Base-by-base conservation (phyloP, 441 rosid species). In the Populus hybrid region DNA sequence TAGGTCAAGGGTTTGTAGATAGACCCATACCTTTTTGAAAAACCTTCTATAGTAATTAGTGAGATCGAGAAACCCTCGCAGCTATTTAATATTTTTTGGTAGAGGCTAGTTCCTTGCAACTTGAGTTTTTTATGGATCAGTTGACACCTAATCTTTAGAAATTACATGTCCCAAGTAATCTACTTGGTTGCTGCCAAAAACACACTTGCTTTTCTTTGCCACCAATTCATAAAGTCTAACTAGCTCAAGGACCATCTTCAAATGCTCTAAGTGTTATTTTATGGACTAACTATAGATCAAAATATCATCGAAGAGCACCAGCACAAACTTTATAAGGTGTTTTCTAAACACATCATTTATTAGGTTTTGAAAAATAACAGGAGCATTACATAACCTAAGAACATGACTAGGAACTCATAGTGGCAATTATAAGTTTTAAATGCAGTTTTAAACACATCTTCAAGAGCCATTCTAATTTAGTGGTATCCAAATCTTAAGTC, bases 141-240 rank as follows among this genome's bases (percentile, higher is more conserved):
- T 67, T 1, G 10, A 14, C 0, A 78, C 81, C 0, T 77, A 77
- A 0, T 10, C 2, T 0, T 2, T 8, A 0, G 70, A 21, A 0
- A 75, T 40, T 0, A 82, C 8, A 21, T 82, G 79, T 0, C 81
- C 77, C 24, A 78, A 30, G 16, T 81, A 0, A 11, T 34, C 1
- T 34, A 34, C 6, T 5, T 34, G 35, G 35, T 34, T 34, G 35
- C 35, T 34, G 6, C 35, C 68, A 34, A 70, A 57, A 0, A 10
- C 3, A 18, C 61, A 67, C 12, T 76, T 76, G 2, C 50, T 26
- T 1, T 7, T 14, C 11, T 76, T 76, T 0, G 46, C 34, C 21
- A 46, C 23, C 0, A 76, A 16, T 3, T 68, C 20, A 18, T 76
- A 3, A 0, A 20, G 0, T 1, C 23, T 11, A 1, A 67, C 10